phyloP scores from a whole-genome alignment of 371 early-diverging fungal species.

The Mucor saturninus region DNA sequence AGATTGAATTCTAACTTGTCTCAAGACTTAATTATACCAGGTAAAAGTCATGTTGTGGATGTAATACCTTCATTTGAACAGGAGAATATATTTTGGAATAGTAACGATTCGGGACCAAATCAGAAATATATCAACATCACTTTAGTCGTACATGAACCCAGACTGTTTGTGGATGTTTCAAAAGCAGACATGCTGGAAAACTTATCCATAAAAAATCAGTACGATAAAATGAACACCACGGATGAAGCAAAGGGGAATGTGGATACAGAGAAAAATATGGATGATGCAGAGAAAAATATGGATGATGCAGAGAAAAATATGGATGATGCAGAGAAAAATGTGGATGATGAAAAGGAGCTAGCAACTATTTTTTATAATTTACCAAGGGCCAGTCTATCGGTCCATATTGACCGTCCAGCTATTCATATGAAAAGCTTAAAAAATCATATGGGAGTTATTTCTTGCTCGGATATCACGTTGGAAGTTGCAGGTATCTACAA shows the following conservation, averaged over 20 bases:
- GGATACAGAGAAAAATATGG: no score
- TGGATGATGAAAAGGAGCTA: not conserved
- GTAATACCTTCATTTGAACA: not conserved
- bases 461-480: slow-evolving; percentile 16
- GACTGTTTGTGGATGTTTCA: slow-evolving; percentile 10
- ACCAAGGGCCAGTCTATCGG: slow-evolving; percentile 19
- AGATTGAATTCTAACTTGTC: slow-evolving; percentile 22
- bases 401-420: slow-evolving; percentile 22
- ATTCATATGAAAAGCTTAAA: slow-evolving; percentile 11
- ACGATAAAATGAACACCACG: not conserved
- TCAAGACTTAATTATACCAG: slow-evolving; percentile 6
- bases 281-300: not conserved
- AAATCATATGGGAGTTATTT: slow-evolving; percentile 18
- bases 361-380: slow-evolving; percentile 9
- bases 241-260: not conserved
- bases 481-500: slow-evolving; percentile 30
- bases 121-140: slow-evolving; percentile 13
- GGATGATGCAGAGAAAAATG: not conserved
- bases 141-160: slow-evolving; percentile 15
- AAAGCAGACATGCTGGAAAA: slow-evolving; percentile 10
- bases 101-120: slow-evolving; percentile 26
- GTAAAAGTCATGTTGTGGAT: not conserved
- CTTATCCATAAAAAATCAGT: not conserved
- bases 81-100: not conserved
- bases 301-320: not conserved